Evolutionary conservation across 805 yeast genomes (phyloP), one percentile per base, ranked within the genome.

Genomic region (Candida sanyiensis): DNA sequence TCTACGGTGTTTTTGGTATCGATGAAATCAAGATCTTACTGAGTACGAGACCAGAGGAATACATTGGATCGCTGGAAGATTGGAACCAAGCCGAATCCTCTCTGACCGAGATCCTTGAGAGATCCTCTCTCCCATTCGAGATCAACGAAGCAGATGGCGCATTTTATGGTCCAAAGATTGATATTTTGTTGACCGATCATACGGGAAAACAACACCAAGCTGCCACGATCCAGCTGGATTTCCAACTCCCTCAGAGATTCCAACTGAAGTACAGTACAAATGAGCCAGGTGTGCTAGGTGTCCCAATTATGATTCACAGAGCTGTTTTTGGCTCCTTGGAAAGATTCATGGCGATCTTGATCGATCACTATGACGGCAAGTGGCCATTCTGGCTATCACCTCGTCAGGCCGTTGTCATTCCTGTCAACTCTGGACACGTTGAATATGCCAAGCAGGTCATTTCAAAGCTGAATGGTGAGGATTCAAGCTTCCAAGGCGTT

Each of bases 351-450:
- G 96, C 97, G 2, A 73, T 93, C 43, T 66, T 93, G 44, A 77
- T 93, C 37, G 97, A 93, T 57, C 94, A 89, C 48, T 86, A 79
- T 58, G 75, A 76, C 40, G 98, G 97, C 0, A 80, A 81, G 49
- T 93, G 97, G 97, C 98, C 98, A 8, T 88, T 93, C 57, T 93
- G 98, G 98, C 56, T 93, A 31, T 86, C 82, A 47, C 97, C 97
- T 6, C 71, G 94, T 45, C 98, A 93, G 58, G 93, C 90, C 0
- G 69, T 83, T 28, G 69, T 93, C 3, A 69, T 93, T 6, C 97
- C 98, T 1, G 78, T 88, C 4, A 77, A 80, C 41, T 77, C 77
- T 1, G 63, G 70, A 8, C 89, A 83, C 52, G 56, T 61, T 7
- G 71, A 63, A 8, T 72, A 72, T 38, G 83, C 94, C 3, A 47